Evolutionary conservation across 371 early-diverging fungal species (phyloP).

Genomic region (Chytridiales sp.): DNA sequence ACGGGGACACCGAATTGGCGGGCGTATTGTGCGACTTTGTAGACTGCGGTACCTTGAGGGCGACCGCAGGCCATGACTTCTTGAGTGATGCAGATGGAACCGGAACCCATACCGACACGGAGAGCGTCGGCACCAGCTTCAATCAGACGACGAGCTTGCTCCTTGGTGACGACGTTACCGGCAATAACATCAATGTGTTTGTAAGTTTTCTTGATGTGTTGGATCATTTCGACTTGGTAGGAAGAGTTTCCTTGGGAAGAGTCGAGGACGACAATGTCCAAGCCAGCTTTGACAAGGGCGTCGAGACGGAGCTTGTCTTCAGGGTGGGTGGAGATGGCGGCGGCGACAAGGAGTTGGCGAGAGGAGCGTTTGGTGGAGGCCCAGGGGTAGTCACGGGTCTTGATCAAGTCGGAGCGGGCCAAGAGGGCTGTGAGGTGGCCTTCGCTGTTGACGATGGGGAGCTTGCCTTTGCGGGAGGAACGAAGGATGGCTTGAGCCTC

Average conservation of each 20-base stretch:
- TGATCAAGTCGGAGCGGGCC: slow-evolving; percentile 91
- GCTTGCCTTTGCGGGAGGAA: slow-evolving; percentile 90
- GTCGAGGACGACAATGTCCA: slow-evolving; percentile 93
- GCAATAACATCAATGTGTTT: slow-evolving; percentile 83
- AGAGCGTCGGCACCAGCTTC: slow-evolving; percentile 94
- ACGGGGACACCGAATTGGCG: slow-evolving; percentile 91
- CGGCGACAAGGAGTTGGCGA: slow-evolving; percentile 91
- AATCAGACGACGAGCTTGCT: slow-evolving; percentile 90
- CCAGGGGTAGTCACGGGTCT: slow-evolving; percentile 91
- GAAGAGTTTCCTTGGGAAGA: slow-evolving; percentile 92
- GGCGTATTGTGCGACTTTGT: slow-evolving; percentile 89
- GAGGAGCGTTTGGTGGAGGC: slow-evolving; percentile 80
- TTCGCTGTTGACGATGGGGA: slow-evolving; percentile 85
- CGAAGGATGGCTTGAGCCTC: slow-evolving; percentile 90
- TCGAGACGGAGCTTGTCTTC: slow-evolving; percentile 83
- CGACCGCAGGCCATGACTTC: slow-evolving; percentile 80
- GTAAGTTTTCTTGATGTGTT: slow-evolving; percentile 82
- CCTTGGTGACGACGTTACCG: slow-evolving; percentile 95
- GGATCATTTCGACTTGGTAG: slow-evolving; percentile 93
- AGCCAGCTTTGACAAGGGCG: slow-evolving; percentile 86
- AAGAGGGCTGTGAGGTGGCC: slow-evolving; percentile 87
- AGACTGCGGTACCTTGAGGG: slow-evolving; percentile 97
- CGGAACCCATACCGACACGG: slow-evolving; percentile 96
- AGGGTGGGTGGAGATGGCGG: slow-evolving; percentile 90
- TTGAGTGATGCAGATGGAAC: slow-evolving; percentile 97